Base-by-base conservation (phyloP, 768 basidiomycete genomes). In the Mycena maculata region DNA sequence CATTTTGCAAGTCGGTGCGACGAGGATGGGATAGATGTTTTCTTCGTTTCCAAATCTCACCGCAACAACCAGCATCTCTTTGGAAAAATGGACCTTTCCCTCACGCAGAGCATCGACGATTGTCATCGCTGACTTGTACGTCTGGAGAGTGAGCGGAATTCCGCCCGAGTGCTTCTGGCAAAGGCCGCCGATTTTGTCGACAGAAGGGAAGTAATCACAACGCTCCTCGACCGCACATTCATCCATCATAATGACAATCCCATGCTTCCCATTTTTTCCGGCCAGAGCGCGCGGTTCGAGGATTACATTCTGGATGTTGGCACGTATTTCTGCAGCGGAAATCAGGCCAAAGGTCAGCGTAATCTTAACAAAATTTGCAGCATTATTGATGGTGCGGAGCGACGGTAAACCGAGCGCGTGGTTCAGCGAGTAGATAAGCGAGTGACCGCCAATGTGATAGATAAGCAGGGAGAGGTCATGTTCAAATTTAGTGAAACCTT, bases 31-130 rank as follows among this genome's bases (percentile, higher is more conserved):
- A 25, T 63, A 72, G 2, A 49, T 50, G 15, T 42, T 16, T 1
- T 42, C 44, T 9, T 69, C 68, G 0, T 65, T 44, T 7, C 65
- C 60, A 10, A 36, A 57, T 18, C 20, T 22, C 4, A 58, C 67
- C 4, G 56, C 49, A 20, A 62, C 62, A n/a, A 73, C 62, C 0
- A 65, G 38, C 57, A 68, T 60, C 44, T 72, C 70, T 20, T 69
- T 68, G 2, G 55, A 63, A 0, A 71, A 47, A 58, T 73, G 70
- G 11, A 66, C 48, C 0, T 39, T 28, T 0, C 54, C 54, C 15
- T 15, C 18, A 9, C 23, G 15, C 6, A 63, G 30, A 23, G 11
- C 3, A 11, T 38, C 11, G 22, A 42, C 42, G 18, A 48, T 12
- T 33, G 42, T 60, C n/a, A 38, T n/a, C 31, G 54, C 70, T 13